A percentile compares a stretch with the other conserved stretches of the same genome.
These are phyloP conservation scores for Fagopyrum esculentum DNA, from an alignment of 148 eudicot species.

Conservation along the genomic window DNA sequence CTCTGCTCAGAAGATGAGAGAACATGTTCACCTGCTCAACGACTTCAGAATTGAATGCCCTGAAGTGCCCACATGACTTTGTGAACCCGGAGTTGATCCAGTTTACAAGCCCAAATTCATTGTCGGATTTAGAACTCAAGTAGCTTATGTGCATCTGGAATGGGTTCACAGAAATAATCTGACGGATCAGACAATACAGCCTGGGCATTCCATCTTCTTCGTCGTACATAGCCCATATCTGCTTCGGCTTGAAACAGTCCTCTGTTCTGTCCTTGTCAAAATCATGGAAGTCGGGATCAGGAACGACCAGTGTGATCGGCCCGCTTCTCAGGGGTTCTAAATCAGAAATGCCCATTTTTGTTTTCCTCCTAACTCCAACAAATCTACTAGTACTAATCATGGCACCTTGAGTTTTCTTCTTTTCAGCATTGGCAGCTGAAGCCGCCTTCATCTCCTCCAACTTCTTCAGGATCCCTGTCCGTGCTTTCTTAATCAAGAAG, in stretches of 20 bases:
- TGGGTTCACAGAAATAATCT: conserved; percentile 67
- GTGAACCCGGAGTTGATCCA: conserved; percentile 85
- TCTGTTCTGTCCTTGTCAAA: conserved; percentile 92
- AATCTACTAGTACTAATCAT: conserved; percentile 30
- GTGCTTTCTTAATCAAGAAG: conserved; percentile 69
- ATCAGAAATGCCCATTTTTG: conserved; percentile 17
- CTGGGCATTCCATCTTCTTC: conserved; percentile 99
- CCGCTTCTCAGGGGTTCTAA: conserved; percentile 41
- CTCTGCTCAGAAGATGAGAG: conserved; percentile 67
- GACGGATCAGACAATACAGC: conserved; percentile 84
- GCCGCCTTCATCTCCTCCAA: conserved; percentile 50
- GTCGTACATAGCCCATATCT: conserved; percentile 97
- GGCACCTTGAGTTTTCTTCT: conserved; percentile 11
- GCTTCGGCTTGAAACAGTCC: conserved; percentile 89
- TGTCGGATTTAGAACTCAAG: conserved; percentile 77
- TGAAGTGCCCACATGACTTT: conserved; percentile 88
- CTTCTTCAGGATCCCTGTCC: conserved; percentile 47
- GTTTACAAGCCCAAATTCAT: conserved; percentile 71
- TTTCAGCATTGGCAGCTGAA: conserved; percentile 15
- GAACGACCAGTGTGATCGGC: conserved; percentile 72
- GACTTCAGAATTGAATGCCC: conserved; percentile 61
- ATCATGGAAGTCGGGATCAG: conserved; percentile 96
- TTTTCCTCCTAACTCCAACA: conserved; percentile 26
- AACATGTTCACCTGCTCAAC: conserved; percentile 90
- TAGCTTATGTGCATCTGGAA: conserved; percentile 80